These are phyloP conservation scores for Fagopyrum esculentum DNA, from an alignment of 148 eudicot genomes.

Conservation along the genomic window DNA sequence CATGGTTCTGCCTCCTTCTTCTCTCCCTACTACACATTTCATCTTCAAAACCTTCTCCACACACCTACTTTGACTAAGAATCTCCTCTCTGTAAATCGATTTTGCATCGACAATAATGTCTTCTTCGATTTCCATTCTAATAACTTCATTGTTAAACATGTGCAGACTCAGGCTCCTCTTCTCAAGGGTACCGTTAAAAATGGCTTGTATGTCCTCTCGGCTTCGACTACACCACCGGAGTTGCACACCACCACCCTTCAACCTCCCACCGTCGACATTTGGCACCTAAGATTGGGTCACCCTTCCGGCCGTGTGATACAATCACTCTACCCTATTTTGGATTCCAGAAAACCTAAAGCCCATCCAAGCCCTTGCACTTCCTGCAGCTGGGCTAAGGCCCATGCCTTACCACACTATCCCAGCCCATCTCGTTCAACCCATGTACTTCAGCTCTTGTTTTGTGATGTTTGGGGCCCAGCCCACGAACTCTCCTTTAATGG, in stretches of 20 bases:
- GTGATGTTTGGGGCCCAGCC: too few relatives aligned
- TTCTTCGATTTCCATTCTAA: background rate
- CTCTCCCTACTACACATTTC: background rate
- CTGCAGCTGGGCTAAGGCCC: background rate
- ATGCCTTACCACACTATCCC: background rate
- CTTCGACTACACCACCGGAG: background rate
- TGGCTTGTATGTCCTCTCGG: background rate
- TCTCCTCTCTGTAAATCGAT: background rate
- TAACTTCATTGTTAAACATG: background rate
- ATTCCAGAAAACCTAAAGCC: too few relatives aligned
- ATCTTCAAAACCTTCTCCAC: background rate
- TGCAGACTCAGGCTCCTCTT: background rate
- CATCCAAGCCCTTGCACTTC: background rate
- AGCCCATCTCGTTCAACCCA: too few relatives aligned
- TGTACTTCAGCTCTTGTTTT: too few relatives aligned
- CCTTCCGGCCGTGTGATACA: background rate
- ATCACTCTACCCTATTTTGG: too few relatives aligned
- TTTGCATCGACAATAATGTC: background rate
- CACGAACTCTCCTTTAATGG: background rate
- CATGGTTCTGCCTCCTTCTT: background rate
- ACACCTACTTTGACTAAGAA: background rate
- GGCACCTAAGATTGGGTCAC: background rate
- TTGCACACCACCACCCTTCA: background rate
- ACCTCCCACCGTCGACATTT: background rate
- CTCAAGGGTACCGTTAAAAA: background rate